These are phyloP conservation scores for Hericium alpestre DNA, from an alignment of 768 basidiomycete species.

Conservation along the genomic window DNA sequence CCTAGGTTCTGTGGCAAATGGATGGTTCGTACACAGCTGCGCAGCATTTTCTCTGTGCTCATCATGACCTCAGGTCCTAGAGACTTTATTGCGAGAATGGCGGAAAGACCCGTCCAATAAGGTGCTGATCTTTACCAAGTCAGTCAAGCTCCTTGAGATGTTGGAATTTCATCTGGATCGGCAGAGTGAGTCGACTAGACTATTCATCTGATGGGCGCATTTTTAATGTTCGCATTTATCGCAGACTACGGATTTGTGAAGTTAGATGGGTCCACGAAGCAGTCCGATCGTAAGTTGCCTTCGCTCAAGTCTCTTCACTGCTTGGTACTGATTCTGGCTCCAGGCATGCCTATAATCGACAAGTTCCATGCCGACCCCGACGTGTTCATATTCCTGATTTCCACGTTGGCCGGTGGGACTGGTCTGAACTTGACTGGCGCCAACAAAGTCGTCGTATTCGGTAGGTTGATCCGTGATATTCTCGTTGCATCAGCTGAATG, in stretches of 20 bases:
- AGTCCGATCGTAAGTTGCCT: constrained; percentile 46
- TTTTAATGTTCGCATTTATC: no score
- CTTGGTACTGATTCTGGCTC: constrained; percentile 1
- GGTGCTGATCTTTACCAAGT: constrained; percentile 89
- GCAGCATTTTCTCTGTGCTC: background rate
- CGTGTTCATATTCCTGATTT: constrained; percentile 77
- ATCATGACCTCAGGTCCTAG: constrained; percentile 44
- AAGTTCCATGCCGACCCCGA: constrained; percentile 65
- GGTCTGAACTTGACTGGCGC: constrained; percentile 86
- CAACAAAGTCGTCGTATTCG: constrained; percentile 90
- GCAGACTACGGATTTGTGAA: constrained; percentile 52
- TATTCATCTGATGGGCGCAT: no score
- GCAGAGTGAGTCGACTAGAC: constrained; percentile 37
- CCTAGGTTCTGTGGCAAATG: constrained; percentile 77
- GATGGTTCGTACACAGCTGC: constrained; percentile 39
- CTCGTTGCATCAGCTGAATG: background rate
- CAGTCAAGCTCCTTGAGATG: constrained; percentile 83
- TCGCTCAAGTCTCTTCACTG: background rate
- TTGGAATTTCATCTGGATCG: constrained; percentile 63
- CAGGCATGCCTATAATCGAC: constrained; percentile 84
- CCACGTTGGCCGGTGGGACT: constrained; percentile 84
- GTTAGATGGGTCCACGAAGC: constrained; percentile 70
- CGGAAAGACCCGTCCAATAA: constrained; percentile 63
- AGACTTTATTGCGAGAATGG: constrained; percentile 56
- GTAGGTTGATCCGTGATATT: constrained; percentile 22